Base-by-base conservation (phyloP, 345 rosid species). In the Acer negundo region DNA sequence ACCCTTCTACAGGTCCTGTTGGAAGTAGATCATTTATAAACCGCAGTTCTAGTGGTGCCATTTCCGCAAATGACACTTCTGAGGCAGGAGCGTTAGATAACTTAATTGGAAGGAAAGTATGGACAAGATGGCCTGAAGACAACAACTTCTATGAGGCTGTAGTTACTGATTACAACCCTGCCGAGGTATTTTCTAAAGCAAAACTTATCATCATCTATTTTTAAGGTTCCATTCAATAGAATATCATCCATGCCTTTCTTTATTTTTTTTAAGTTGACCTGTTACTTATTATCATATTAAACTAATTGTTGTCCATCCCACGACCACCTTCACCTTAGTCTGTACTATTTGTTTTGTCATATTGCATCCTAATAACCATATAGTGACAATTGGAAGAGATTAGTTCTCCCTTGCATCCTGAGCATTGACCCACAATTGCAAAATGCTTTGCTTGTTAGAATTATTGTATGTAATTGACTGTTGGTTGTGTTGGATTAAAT, bases 51-150 rank as follows among this genome's bases (percentile, higher is more conserved):
- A 47, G 92, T 64, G 82, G 84, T 79, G 82, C 85, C 76, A 69
- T 85, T 80, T 69, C 80, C n/a, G 82, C 83, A 78, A 89, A 82
- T 91, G 93, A 84, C 26, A 85, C 84, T 73, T 82, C 87, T 77
- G 94, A 90, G 81, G 80, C 84, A 62, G 73, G 83, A 28, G 75
- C 77, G 38, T 70, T 67, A 49, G 85, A 89, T 78, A 80, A 82
- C 47, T 82, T 90, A 64, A 78, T 96, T 64, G 99, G 99, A 77
- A 91, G 88, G 87, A 91, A 86, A 86, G 94, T 94, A n/a, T 90
- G 97, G 99, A 96, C 99, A 62, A 92, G 88, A 81, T 96, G 99
- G 98, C 99, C 99, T 69, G 98, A 88, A 61, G 99, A 96, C 79
- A 92, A 94, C 81, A 85, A 68, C 83, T 96, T 94, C 81, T 96